Evolutionary conservation across 208 protist genomes (phyloP).

Genomic region (Trypanosoma melophagium): DNA sequence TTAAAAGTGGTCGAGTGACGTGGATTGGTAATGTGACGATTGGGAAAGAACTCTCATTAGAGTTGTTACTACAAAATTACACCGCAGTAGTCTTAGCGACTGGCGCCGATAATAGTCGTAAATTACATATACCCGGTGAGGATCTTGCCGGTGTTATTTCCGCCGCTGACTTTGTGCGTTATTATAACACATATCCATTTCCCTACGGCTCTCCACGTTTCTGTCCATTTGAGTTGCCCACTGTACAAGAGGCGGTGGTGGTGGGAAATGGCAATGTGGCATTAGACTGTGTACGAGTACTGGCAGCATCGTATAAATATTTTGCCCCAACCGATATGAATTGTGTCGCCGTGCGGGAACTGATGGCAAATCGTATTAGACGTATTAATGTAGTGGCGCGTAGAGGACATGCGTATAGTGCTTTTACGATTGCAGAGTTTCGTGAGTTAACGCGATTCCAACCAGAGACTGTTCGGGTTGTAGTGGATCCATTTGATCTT

Average conservation of each 20-base stretch:
- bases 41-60: conserved; percentile 74
- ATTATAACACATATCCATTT: conserved; percentile 96
- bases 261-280: conserved; percentile 97
- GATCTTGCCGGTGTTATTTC: conserved; percentile 75
- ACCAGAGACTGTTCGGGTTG: conserved; percentile 56
- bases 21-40: conserved; percentile 94
- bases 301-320: conserved; percentile 69
- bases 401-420: conserved; percentile 86
- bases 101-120: conserved; percentile 74
- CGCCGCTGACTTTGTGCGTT: conserved; percentile 92
- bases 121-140: conserved; percentile 82
- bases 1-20: conserved; percentile 66
- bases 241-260: conserved; percentile 50
- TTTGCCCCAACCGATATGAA: conserved; percentile 93
- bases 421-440: conserved; percentile 96
- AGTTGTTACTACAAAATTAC: conserved; percentile 80
- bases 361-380: conserved; percentile 76
- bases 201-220: conserved; percentile 74
- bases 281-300: conserved; percentile 92
- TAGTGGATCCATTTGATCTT: conserved; percentile 68
- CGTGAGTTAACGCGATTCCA: conserved; percentile 91
- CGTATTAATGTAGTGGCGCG: conserved; percentile 84
- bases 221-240: conserved; percentile 67
- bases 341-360: conserved; percentile 63
- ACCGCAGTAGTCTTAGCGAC: conserved; percentile 93